A percentile compares a stretch with the other conserved stretches of the same genome.
These are phyloP conservation scores for Cyphellophora attinorum DNA, from an alignment of 2,329 filamentous ascomycete species.

Conservation along the genomic window DNA sequence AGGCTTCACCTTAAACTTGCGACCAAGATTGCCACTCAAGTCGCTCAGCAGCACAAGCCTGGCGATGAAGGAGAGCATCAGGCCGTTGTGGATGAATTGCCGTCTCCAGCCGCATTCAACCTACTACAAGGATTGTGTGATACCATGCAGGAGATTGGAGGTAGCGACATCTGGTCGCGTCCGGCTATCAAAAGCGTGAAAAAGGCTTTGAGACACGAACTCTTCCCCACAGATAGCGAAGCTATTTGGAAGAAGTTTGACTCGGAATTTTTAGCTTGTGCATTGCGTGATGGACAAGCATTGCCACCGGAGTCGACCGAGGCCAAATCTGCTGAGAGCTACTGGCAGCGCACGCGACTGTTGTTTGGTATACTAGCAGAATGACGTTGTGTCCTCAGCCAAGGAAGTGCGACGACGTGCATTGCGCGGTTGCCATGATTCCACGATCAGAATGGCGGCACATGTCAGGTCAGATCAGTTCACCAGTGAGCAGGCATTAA, in stretches of 20 bases:
- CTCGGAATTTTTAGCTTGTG: constrained; percentile 10
- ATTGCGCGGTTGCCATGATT: no score
- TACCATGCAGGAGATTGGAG: constrained; percentile 17
- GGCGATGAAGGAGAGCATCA: not conserved
- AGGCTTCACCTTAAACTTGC: constrained; percentile 11
- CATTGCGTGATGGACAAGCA: constrained; percentile 8
- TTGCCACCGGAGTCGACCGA: not conserved
- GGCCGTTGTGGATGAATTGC: constrained; percentile 13
- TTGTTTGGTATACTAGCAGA: constrained; percentile 18
- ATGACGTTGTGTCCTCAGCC: no score
- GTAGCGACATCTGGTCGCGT: constrained; percentile 15
- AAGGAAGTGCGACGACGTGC: no score
- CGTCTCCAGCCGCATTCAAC: constrained; percentile 14
- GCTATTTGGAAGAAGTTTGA: constrained; percentile 13
- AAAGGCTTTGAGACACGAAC: constrained; percentile 4
- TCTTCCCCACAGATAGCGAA: constrained; percentile 8
- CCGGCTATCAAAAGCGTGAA: constrained; percentile 10
- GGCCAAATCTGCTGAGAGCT: constrained; percentile 7
- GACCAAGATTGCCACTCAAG: constrained; percentile 5
- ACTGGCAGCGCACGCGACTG: constrained; percentile 17
- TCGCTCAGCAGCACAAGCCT: constrained; percentile 4
- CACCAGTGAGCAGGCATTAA: no score
- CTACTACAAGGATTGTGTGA: constrained; percentile 12
- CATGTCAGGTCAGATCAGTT: no score
- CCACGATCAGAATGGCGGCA: no score